Evolutionary conservation across 2,329 filamentous ascomycete species (phyloP).

Genomic region (Cytospora leucostoma): DNA sequence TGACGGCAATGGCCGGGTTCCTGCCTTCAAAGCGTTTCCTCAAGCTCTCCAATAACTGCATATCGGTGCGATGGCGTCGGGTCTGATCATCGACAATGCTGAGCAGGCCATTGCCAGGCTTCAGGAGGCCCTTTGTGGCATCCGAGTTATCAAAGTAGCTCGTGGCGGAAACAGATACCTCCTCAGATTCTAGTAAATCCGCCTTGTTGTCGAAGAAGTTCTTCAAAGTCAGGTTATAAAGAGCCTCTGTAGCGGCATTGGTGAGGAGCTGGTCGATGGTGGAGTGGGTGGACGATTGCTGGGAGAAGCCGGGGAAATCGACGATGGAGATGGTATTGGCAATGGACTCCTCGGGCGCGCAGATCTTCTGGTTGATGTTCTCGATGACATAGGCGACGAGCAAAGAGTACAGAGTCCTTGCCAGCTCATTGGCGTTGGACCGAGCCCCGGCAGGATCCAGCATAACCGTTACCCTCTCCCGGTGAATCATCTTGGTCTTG

Average conservation of each 20-base stretch:
- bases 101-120: conserved; percentile 87
- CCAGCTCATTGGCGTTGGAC: conserved; percentile 90
- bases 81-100: conserved; percentile 97
- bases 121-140: conserved; percentile 86
- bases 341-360: conserved; percentile 82
- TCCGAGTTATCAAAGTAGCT: conserved; percentile 99
- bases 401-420: conserved; percentile 88
- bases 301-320: conserved; percentile 94
- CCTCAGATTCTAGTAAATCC: conserved; percentile 90
- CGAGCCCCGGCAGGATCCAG: conserved; percentile 88
- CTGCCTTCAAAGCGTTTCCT: conserved; percentile 93
- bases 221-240: conserved; percentile 92
- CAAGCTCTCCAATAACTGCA: conserved; percentile 86
- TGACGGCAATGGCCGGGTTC: conserved; percentile 84
- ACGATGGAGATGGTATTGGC: conserved; percentile 93
- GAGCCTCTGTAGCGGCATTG: conserved; percentile 87
- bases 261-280: conserved; percentile 89
- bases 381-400: conserved; percentile 94
- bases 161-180: conserved; percentile 84
- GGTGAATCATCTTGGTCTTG: conserved; percentile 94
- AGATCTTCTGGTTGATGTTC: conserved; percentile 85
- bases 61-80: conserved; percentile 81
- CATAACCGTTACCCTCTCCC: conserved; percentile 98
- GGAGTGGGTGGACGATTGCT: conserved; percentile 79
- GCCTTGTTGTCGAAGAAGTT: conserved; percentile 96